A percentile compares a stretch with the other conserved stretches of the same genome.
Evolutionary conservation across 2,329 filamentous ascomycete species (phyloP).

Genomic region (Beauveria pseudobassiana): DNA sequence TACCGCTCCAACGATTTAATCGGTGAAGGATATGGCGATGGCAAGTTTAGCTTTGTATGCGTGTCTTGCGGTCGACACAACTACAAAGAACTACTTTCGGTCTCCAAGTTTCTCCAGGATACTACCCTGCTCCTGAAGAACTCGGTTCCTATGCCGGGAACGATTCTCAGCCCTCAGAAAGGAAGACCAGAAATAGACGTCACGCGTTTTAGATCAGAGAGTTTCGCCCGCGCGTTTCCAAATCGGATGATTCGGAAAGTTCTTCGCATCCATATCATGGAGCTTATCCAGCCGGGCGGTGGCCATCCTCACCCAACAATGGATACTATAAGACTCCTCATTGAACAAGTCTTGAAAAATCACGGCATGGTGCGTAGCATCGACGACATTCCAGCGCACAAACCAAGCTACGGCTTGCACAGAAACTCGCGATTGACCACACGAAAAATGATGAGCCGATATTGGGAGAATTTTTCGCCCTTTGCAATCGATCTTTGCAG

Average conservation of each 20-base stretch:
- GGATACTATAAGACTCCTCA: constrained; percentile 39
- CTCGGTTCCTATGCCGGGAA: constrained; percentile 57
- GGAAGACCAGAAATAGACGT: constrained; percentile 40
- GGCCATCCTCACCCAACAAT: constrained; percentile 33
- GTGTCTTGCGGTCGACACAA: constrained; percentile 40
- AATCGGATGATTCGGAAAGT: constrained; percentile 47
- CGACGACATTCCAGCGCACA: constrained; percentile 21
- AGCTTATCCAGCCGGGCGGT: constrained; percentile 26
- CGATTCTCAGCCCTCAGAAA: constrained; percentile 45
- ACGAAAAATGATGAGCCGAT: constrained; percentile 62
- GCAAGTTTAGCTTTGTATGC: constrained; percentile 45
- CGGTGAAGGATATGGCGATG: constrained; percentile 55
- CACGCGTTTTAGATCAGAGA: background rate
- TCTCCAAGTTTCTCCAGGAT: constrained; percentile 54
- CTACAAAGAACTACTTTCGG: constrained; percentile 49
- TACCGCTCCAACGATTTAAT: constrained; percentile 19
- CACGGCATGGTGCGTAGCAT: constrained; percentile 30
- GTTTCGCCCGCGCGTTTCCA: constrained; percentile 40
- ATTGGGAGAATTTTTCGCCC: constrained; percentile 59
- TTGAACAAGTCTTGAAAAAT: constrained; percentile 40
- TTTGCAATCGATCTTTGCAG: constrained; percentile 60
- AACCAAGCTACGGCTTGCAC: constrained; percentile 18
- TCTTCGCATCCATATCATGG: constrained; percentile 34
- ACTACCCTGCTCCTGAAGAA: constrained; percentile 37
- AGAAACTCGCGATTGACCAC: constrained; percentile 35